Conservation (phyloP, 2,329 filamentous ascomycete species). For the Talaromyces sp. region DNA sequence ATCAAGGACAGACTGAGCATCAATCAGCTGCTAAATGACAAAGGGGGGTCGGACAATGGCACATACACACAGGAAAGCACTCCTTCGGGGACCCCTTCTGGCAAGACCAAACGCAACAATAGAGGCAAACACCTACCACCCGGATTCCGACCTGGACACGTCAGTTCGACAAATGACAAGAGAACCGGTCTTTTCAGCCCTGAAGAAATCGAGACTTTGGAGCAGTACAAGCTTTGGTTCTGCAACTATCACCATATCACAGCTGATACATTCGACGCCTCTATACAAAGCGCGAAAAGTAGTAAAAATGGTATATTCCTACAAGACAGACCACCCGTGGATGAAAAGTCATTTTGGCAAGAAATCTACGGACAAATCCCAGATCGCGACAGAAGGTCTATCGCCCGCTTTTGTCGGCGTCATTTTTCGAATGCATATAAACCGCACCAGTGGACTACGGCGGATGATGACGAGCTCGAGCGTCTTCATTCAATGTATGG, state of each 20-base stretch:
- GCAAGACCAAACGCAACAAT: background rate
- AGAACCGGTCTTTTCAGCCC: constrained; percentile 30
- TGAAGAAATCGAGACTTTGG: constrained; percentile 30
- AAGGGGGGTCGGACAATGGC: background rate
- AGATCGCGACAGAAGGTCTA: constrained; percentile 34
- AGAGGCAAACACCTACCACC: background rate
- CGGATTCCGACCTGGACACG: constrained; percentile 9
- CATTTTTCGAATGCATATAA: constrained; percentile 41
- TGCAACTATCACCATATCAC: constrained; percentile 29
- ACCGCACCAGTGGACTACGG: constrained; percentile 37
- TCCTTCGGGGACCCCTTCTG: background rate
- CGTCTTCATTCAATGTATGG: constrained; percentile 29
- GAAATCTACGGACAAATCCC: constrained; percentile 35
- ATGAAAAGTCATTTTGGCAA: constrained; percentile 36
- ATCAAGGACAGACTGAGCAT: background rate
- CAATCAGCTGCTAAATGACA: background rate
- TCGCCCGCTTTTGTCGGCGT: constrained; percentile 42
- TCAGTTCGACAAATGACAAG: constrained; percentile 19
- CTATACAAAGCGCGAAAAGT: constrained; percentile 35
- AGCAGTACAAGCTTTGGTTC: constrained; percentile 33
- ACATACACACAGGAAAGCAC: background rate
- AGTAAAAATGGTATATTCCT: constrained; percentile 25
- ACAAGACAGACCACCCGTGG: constrained; percentile 20
- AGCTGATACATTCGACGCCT: constrained; percentile 27
- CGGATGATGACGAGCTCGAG: constrained; percentile 42